These are phyloP conservation scores for Dipteronia dyeriana DNA, from an alignment of 345 rosid species.

Conservation along the genomic window DNA sequence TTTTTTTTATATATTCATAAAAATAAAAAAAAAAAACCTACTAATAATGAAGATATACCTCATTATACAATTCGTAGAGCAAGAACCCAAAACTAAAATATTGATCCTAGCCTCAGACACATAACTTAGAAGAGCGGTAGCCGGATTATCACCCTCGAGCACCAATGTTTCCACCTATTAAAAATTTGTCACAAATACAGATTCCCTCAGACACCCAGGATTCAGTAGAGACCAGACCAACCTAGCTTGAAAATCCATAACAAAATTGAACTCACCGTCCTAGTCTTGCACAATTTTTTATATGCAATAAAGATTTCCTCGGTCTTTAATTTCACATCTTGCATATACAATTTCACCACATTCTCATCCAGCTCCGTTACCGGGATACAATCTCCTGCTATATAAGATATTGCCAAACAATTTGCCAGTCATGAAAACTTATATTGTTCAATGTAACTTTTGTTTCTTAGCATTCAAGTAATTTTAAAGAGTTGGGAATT, in stretches of 20 bases:
- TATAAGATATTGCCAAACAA: background rate
- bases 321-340: constrained; percentile 51
- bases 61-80: constrained; percentile 44
- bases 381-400: constrained; percentile 67
- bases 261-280: constrained; percentile 35
- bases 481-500: no score
- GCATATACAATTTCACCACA: constrained; percentile 60
- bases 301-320: constrained; percentile 58
- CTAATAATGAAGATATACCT: constrained; percentile 43
- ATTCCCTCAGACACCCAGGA: background rate
- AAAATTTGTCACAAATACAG: background rate
- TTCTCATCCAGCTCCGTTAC: constrained; percentile 64
- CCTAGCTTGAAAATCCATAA: background rate
- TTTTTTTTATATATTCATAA: no score
- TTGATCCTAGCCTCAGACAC: constrained; percentile 46
- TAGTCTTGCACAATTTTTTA: constrained; percentile 47
- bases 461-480: background rate
- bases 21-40: no score
- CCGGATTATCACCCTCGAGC: constrained; percentile 70
- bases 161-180: constrained; percentile 70
- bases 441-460: background rate
- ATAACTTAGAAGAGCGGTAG: constrained; percentile 55
- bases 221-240: background rate
- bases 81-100: constrained; percentile 76
- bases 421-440: background rate